Percentiles rank a stretch among this genome's conserved stretches.
phyloP scores from a whole-genome alignment of 2,329 filamentous ascomycete species.

The Coniochaeta sp. region DNA sequence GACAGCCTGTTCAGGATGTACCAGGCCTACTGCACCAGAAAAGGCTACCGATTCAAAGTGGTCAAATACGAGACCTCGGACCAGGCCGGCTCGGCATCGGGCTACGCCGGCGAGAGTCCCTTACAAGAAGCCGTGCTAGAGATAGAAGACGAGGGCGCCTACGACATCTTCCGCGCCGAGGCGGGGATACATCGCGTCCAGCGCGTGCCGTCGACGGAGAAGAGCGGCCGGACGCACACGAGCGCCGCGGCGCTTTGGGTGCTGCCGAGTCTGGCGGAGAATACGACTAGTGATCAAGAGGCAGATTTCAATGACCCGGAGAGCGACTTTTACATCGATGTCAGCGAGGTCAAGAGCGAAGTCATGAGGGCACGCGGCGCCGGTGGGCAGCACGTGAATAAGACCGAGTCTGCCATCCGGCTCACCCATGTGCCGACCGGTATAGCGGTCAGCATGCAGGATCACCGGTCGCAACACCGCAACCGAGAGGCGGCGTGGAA shows the following conservation, averaged over 20 bases:
- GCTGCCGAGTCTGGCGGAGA: conserved; percentile 69
- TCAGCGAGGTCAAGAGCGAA: conserved; percentile 73
- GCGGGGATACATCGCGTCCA: conserved; percentile 95
- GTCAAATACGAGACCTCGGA: conserved; percentile 77
- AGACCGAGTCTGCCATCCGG: conserved; percentile 90
- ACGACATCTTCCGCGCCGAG: conserved; percentile 75
- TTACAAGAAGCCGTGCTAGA: conserved; percentile 86
- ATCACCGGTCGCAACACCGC: conserved; percentile 79
- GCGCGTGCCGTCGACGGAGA: conserved; percentile 85
- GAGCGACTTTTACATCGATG: conserved; percentile 86
- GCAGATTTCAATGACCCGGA: conserved; percentile 71
- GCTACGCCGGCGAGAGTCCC: conserved; percentile 54
- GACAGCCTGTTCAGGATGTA: conserved; percentile 90
- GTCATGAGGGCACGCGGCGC: conserved; percentile 90
- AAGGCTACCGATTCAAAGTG: conserved; percentile 57
- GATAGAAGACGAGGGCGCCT: conserved; percentile 68
- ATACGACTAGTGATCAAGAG: conserved; percentile 35
- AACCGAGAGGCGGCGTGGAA: conserved; percentile 87
- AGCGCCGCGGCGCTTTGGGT: conserved; percentile 90
- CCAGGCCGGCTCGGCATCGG: conserved; percentile 45
- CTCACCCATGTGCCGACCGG: conserved; percentile 86
- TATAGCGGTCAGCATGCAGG: conserved; percentile 85
- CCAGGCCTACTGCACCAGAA: conserved; percentile 63
- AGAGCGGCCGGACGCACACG: conserved; percentile 85
- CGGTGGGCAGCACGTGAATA: conserved; percentile 97